These are phyloP conservation scores for Coemansia sp. DNA, from an alignment of 192 early-diverging fungal genomes.

Conservation along the genomic window DNA sequence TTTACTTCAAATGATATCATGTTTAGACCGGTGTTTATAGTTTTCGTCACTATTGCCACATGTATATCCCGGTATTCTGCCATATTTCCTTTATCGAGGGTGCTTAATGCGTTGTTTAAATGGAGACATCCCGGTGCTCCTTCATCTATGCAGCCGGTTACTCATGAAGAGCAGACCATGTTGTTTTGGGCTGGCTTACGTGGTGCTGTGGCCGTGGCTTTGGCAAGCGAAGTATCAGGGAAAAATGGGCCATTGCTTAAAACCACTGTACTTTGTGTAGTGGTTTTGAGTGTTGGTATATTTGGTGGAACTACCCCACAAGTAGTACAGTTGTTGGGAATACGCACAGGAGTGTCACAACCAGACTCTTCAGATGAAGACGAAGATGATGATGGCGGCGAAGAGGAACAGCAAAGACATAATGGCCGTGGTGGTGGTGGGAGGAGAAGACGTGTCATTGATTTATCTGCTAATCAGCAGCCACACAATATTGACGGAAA, in stretches of 20 bases:
- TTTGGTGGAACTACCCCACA: constrained; percentile 89
- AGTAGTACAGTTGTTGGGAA: constrained; percentile 72
- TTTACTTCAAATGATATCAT: constrained; percentile 75
- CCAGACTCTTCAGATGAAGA: constrained; percentile 50
- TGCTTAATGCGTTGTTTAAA: constrained; percentile 75
- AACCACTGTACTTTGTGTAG: constrained; percentile 88
- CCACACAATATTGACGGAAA: too few relatives aligned
- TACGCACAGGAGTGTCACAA: constrained; percentile 67
- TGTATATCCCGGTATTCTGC: constrained; percentile 83
- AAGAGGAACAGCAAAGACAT: background rate
- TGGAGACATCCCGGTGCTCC: constrained; percentile 53
- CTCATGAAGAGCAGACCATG: constrained; percentile 75
- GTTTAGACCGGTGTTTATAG: constrained; percentile 72
- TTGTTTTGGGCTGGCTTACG: constrained; percentile 94
- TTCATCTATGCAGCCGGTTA: constrained; percentile 46
- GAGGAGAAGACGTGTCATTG: too few relatives aligned
- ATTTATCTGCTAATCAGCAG: too few relatives aligned
- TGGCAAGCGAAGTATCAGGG: constrained; percentile 76
- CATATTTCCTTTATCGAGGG: constrained; percentile 74
- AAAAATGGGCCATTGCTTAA: constrained; percentile 68
- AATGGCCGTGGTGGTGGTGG: background rate
- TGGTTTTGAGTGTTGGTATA: constrained; percentile 83
- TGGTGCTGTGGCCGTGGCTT: constrained; percentile 94
- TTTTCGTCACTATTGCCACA: constrained; percentile 74
- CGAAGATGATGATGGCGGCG: constrained; percentile 8